Percentiles rank a stretch among this genome's conserved stretches.
These are phyloP conservation scores for Trichoderma reesei DNA, from an alignment of 495 filamentous ascomycete genomes.

Conservation along the genomic window DNA sequence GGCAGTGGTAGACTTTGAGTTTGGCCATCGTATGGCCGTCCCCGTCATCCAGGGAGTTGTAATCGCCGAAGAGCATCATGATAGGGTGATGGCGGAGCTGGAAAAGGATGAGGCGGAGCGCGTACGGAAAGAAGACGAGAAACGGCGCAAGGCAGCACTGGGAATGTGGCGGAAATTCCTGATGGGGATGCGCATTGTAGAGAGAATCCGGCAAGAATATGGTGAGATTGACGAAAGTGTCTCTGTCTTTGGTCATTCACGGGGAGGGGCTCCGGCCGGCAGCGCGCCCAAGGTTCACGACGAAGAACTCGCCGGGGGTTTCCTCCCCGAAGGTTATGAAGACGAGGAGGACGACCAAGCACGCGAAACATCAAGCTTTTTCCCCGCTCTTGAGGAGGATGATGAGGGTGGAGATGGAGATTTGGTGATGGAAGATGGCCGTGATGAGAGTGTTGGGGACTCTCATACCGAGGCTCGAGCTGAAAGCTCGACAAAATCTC, in stretches of 20 bases:
- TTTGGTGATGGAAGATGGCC: slow-evolving; percentile 24
- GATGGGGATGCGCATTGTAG: slow-evolving; percentile 71
- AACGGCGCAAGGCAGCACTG: slow-evolving; percentile 64
- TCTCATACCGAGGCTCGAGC: not conserved
- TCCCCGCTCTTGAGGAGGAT: slow-evolving; percentile 26
- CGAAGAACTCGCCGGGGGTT: slow-evolving; percentile 47
- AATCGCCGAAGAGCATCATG: slow-evolving; percentile 68
- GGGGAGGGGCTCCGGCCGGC: slow-evolving; percentile 12
- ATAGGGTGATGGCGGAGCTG: slow-evolving; percentile 69
- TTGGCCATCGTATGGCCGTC: slow-evolving; percentile 83
- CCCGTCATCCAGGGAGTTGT: slow-evolving; percentile 88
- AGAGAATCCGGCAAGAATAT: slow-evolving; percentile 73
- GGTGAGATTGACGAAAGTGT: slow-evolving; percentile 39
- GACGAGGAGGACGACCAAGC: slow-evolving; percentile 21
- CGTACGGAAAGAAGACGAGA: slow-evolving; percentile 68
- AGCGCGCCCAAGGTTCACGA: slow-evolving; percentile 20
- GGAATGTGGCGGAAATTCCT: slow-evolving; percentile 79
- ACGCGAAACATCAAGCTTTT: slow-evolving; percentile 30
- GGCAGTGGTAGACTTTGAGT: slow-evolving; percentile 94
- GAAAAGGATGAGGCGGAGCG: slow-evolving; percentile 71
- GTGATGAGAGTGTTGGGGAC: slow-evolving; percentile 10
- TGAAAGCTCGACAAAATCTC: not conserved
- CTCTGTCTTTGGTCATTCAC: slow-evolving; percentile 29
- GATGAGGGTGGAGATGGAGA: slow-evolving; percentile 25
- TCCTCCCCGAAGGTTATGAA: slow-evolving; percentile 42